Conservation (phyloP, 768 basidiomycete genomes). For the Cytidiella melzeri region DNA sequence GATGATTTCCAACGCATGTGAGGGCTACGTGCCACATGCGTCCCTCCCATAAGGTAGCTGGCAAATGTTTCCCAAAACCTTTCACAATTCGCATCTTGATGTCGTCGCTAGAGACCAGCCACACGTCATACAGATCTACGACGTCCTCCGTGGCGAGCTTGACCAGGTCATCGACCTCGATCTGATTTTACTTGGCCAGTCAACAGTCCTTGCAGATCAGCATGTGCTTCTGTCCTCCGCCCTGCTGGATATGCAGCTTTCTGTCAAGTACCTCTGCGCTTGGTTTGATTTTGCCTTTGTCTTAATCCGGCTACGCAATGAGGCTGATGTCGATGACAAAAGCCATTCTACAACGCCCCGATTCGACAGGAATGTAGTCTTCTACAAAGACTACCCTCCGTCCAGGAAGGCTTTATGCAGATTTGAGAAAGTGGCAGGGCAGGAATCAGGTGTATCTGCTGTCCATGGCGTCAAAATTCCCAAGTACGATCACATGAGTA, state of each 20-base stretch:
- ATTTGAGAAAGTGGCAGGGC: not conserved
- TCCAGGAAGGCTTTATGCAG: not conserved
- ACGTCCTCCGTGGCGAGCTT: conserved; percentile 10
- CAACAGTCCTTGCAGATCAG: too few species aligned
- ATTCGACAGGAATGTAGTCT: not conserved
- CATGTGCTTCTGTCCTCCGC: not conserved
- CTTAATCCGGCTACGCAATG: conserved; percentile 4
- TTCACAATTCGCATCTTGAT: conserved; percentile 10
- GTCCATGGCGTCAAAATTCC: not conserved
- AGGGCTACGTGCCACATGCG: conserved; percentile 17
- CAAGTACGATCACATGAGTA: not conserved
- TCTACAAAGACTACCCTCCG: conserved; percentile 2
- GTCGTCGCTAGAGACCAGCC: conserved; percentile 7
- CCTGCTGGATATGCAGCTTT: conserved; percentile 17
- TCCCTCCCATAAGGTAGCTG: conserved; percentile 14
- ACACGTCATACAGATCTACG: conserved; percentile 13
- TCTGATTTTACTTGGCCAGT: conserved; percentile 1
- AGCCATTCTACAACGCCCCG: too few species aligned
- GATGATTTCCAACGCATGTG: conserved; percentile 5
- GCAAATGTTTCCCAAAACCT: conserved; percentile 9
- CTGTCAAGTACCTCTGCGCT: conserved; percentile 9
- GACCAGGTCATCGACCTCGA: conserved; percentile 10
- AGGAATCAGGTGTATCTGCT: not conserved
- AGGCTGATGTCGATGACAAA: not conserved
- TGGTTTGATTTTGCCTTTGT: conserved; percentile 12